A percentile compares a stretch with the other conserved stretches of the same genome.
phyloP scores from a whole-genome alignment of 2,329 filamentous ascomycete genomes.

The Fusarium sp. region DNA sequence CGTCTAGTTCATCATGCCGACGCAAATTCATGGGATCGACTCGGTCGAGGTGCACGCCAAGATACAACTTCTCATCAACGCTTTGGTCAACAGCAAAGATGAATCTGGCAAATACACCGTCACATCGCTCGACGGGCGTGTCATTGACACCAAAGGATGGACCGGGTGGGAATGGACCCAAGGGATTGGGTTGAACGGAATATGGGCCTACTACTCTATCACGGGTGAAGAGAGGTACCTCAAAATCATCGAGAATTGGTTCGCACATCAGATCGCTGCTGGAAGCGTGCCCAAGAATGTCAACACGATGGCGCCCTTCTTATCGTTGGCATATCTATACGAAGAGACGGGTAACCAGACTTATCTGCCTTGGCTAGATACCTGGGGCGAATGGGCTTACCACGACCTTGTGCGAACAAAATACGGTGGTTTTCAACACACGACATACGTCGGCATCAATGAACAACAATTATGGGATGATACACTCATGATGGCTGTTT shows the following conservation, averaged over 20 bases:
- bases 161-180: slow-evolving; percentile 86
- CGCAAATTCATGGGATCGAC: background rate
- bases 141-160: slow-evolving; percentile 88
- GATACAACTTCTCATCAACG: slow-evolving; percentile 74
- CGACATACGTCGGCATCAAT: slow-evolving; percentile 77
- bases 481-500: slow-evolving; percentile 86
- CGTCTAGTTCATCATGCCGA: background rate
- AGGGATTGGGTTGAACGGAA: slow-evolving; percentile 80
- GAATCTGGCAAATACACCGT: slow-evolving; percentile 78
- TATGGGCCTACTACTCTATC: slow-evolving; percentile 82
- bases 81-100: slow-evolving; percentile 81
- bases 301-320: slow-evolving; percentile 83
- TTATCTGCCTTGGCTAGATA: slow-evolving; percentile 80
- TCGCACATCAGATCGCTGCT: slow-evolving; percentile 71
- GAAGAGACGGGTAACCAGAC: slow-evolving; percentile 75
- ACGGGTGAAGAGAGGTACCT: slow-evolving; percentile 70
- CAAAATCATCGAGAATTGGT: slow-evolving; percentile 77
- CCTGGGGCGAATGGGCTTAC: slow-evolving; percentile 86
- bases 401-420: slow-evolving; percentile 78
- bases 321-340: slow-evolving; percentile 79
- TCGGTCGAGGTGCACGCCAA: slow-evolving; percentile 34
- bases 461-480: slow-evolving; percentile 84
- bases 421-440: slow-evolving; percentile 78
- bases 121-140: slow-evolving; percentile 73
- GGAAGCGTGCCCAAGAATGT: slow-evolving; percentile 84